Conservation (phyloP, 2,329 filamentous ascomycete species). For the Aspergillus ruber region DNA sequence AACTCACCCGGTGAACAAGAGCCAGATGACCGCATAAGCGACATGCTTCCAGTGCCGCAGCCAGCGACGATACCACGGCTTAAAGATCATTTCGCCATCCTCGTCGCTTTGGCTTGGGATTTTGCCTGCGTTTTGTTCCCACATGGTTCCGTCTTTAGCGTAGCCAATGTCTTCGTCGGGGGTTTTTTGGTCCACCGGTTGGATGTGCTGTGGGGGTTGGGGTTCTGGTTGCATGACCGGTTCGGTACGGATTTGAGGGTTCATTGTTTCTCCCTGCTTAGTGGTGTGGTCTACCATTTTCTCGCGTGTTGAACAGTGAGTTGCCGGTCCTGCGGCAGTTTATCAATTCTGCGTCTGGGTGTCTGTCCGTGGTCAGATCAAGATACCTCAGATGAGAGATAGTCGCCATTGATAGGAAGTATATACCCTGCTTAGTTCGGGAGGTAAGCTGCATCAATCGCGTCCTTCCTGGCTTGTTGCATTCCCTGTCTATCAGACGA, state of each 20-base stretch:
- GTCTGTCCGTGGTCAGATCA: no score
- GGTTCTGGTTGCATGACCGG: slow-evolving; percentile 23
- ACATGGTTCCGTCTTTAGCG: slow-evolving; percentile 35
- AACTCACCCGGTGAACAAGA: slow-evolving; percentile 50
- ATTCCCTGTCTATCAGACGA: no score
- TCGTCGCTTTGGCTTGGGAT: slow-evolving; percentile 32
- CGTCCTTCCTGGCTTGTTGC: no score
- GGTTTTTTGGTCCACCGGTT: slow-evolving; percentile 27
- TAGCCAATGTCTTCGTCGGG: slow-evolving; percentile 44
- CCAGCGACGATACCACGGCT: slow-evolving; percentile 13
- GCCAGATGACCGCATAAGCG: slow-evolving; percentile 43
- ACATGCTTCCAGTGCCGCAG: slow-evolving; percentile 27
- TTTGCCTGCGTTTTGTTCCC: slow-evolving; percentile 31
- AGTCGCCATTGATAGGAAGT: no score
- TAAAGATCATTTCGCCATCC: neutral
- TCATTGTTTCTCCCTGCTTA: no score
- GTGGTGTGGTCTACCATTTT: slow-evolving; percentile 1
- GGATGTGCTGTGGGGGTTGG: slow-evolving; percentile 36
- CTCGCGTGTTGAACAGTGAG: no score
- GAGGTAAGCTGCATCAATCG: no score
- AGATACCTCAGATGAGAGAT: no score
- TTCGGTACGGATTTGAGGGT: no score
- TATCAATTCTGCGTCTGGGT: no score
- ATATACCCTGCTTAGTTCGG: no score
- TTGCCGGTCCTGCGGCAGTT: no score